Evolutionary conservation across 176 grass and related monocot genomes (phyloP).

Genomic region (Hsuehochloa calcarea): DNA sequence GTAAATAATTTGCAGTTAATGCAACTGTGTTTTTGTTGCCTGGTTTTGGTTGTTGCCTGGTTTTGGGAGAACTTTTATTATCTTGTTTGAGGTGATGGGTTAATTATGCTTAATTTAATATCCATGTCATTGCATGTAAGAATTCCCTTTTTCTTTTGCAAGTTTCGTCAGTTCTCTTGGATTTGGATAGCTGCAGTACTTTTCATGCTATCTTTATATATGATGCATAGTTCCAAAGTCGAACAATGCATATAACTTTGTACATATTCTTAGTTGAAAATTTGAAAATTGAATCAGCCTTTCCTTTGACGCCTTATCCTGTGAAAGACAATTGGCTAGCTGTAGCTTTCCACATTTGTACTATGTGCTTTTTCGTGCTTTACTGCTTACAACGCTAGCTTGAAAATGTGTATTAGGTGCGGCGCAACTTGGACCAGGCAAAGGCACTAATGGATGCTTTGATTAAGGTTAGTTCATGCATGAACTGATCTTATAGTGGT

Average conservation of each 20-base stretch:
- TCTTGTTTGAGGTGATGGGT: background rate
- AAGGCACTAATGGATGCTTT: slow-evolving; percentile 80
- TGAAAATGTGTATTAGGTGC: slow-evolving; percentile 69
- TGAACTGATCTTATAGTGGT: slow-evolving; percentile 6
- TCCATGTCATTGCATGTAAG: background rate
- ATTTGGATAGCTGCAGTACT: background rate
- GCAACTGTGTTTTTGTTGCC: background rate
- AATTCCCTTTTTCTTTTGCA: background rate
- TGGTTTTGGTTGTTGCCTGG: background rate
- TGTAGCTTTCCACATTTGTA: background rate
- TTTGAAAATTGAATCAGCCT: slow-evolving; percentile 3
- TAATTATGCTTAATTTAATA: background rate
- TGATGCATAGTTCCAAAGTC: background rate
- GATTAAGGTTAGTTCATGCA: slow-evolving; percentile 70
- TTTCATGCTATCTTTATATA: background rate
- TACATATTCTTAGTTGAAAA: background rate
- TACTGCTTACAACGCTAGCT: slow-evolving; percentile 25
- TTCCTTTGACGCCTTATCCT: background rate
- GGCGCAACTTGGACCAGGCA: slow-evolving; percentile 93
- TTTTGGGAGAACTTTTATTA: background rate
- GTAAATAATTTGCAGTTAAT: slow-evolving; percentile 7
- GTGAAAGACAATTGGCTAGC: background rate
- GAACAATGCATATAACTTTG: background rate
- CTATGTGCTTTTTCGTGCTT: slow-evolving; percentile 3
- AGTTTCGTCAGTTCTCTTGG: background rate